phyloP scores from a whole-genome alignment of 306 rosid genomes.

The Begonia peltatifolia region DNA sequence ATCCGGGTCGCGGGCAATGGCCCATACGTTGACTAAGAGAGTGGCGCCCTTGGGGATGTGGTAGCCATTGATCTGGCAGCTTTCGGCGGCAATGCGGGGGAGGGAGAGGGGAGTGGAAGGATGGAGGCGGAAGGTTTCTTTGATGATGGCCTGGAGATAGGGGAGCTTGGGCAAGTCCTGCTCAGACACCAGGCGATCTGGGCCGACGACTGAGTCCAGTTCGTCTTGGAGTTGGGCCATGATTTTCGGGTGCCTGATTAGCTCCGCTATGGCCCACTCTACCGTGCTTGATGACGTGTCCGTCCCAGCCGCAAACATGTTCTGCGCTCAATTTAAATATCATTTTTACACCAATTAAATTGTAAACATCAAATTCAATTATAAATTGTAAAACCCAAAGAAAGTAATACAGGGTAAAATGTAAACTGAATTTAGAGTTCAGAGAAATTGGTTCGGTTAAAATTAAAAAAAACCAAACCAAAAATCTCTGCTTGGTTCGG shows the following conservation, averaged over 20 bases:
- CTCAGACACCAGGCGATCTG: conserved; percentile 24
- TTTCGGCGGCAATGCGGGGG: conserved; percentile 30
- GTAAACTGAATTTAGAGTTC: too few relatives aligned
- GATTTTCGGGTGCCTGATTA: conserved; percentile 29
- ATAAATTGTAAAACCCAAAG: too few relatives aligned
- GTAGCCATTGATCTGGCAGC: conserved; percentile 32
- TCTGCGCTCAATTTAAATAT: conserved; percentile 12
- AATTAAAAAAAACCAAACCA: too few relatives aligned
- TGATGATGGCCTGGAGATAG: conserved; percentile 50
- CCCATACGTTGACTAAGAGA: conserved; percentile 56
- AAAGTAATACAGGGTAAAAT: too few relatives aligned
- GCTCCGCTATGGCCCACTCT: conserved; percentile 61
- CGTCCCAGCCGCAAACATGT: conserved; percentile 52
- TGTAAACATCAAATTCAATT: too few relatives aligned
- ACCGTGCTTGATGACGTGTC: conserved; percentile 64
- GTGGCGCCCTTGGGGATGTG: conserved; percentile 56
- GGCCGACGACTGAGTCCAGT: conserved; percentile 36
- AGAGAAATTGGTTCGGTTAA: too few relatives aligned
- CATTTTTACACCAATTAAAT: too few relatives aligned
- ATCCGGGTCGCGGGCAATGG: conserved; percentile 46
- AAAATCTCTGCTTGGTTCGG: too few relatives aligned
- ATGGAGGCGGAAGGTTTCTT: conserved; percentile 65
- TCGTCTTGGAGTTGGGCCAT: conserved; percentile 25
- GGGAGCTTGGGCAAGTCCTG: conserved; percentile 30
- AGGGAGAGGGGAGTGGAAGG: conserved; percentile 72